Evolutionary conservation across 2,329 filamentous ascomycete genomes (phyloP).

Genomic region (Magnaporthiopsis poae): DNA sequence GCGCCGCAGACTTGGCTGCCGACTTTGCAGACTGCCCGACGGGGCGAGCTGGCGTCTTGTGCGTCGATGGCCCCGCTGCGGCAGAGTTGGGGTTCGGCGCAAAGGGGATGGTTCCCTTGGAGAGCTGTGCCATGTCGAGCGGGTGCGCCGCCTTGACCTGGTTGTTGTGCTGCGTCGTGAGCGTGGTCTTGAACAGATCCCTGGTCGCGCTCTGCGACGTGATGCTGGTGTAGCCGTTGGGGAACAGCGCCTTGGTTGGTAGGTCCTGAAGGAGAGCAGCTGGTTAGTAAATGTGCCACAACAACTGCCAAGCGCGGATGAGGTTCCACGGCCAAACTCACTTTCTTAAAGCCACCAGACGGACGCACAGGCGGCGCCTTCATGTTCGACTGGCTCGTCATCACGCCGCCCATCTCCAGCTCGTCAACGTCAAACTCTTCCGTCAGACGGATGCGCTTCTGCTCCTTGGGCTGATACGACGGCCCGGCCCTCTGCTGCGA

Average conservation of each 20-base stretch:
- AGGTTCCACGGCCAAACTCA: conserved; percentile 27
- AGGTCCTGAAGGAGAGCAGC: conserved; percentile 37
- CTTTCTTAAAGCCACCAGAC: conserved; percentile 61
- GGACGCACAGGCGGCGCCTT: conserved; percentile 80
- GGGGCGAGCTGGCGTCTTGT: conserved; percentile 61
- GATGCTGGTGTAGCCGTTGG: conserved; percentile 41
- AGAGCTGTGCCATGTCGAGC: conserved; percentile 76
- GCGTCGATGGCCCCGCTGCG: conserved; percentile 24
- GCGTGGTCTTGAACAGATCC: conserved; percentile 55
- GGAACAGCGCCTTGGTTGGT: conserved; percentile 49
- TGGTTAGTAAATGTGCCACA: neutral
- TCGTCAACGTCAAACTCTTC: conserved; percentile 58
- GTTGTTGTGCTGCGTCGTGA: conserved; percentile 54
- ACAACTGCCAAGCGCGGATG: neutral
- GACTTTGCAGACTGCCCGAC: conserved; percentile 19
- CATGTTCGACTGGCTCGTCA: conserved; percentile 47
- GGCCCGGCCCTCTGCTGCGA: conserved; percentile 32
- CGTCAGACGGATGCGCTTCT: conserved; percentile 70
- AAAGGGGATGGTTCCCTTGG: conserved; percentile 83
- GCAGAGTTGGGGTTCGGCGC: conserved; percentile 56
- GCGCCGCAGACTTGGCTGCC: conserved; percentile 46
- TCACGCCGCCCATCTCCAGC: conserved; percentile 42
- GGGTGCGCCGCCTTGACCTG: conserved; percentile 57
- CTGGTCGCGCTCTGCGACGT: conserved; percentile 42
- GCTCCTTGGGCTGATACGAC: conserved; percentile 59